Evolutionary conservation across 202 grass and related monocot genomes (phyloP).

Genomic region (Digitaria exilis): DNA sequence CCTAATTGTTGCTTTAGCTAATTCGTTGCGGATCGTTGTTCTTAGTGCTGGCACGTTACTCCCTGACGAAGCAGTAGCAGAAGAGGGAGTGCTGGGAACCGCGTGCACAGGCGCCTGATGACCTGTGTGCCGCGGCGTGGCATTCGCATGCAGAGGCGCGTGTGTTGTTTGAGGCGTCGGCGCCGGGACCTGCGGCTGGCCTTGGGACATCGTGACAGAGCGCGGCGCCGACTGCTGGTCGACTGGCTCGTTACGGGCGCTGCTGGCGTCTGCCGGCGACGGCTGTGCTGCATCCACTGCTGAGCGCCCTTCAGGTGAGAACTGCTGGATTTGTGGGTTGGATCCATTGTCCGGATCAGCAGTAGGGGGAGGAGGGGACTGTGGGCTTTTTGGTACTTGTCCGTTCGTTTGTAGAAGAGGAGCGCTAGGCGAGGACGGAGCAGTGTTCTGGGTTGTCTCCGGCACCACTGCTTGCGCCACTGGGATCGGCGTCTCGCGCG

Average conservation of each 20-base stretch:
- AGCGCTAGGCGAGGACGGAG: not conserved
- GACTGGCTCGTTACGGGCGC: not conserved
- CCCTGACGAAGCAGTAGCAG: not conserved
- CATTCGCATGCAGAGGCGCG: no score
- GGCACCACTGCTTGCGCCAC: no score
- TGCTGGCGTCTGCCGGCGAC: not conserved
- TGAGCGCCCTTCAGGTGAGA: not conserved
- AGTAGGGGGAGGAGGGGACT: not conserved
- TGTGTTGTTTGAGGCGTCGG: no score
- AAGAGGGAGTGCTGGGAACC: not conserved
- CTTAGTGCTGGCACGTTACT: not conserved
- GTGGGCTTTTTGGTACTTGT: not conserved
- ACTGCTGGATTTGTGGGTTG: not conserved
- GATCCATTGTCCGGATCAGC: not conserved
- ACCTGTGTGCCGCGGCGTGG: no score
- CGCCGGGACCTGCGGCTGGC: no score
- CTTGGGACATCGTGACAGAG: not conserved
- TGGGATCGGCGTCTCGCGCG: no score
- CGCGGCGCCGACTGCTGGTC: not conserved
- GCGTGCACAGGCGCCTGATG: not conserved
- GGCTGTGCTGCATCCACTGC: not conserved
- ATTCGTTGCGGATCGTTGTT: not conserved
- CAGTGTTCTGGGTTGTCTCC: no score
- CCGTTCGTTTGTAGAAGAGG: not conserved
- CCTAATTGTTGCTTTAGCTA: not conserved